Base-by-base conservation (phyloP, 495 filamentous ascomycete genomes). In the Penicillium flavigenum region DNA sequence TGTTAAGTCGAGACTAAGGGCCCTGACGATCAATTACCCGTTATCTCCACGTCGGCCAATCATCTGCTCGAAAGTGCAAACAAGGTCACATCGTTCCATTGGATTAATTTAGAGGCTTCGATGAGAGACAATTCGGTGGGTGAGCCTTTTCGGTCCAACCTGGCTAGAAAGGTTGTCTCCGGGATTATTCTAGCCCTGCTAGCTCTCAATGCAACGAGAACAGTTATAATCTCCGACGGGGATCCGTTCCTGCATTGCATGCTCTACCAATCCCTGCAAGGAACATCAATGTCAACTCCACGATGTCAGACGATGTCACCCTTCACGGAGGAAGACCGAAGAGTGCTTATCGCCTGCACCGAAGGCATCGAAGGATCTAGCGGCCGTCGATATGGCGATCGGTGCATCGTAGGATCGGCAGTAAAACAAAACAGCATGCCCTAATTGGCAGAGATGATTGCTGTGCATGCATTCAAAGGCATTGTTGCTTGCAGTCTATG, bases 11-110 rank as follows among this genome's bases (percentile, higher is more conserved):
- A 49, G 5, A 43, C 32, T 5, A 10, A 27, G 24, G 39, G 51
- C 61, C 59, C 59, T 69, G 66, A 47, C 52, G 66, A 69, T 69
- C 66, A 50, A 50, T 61, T 41, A 8, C 51, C 64, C 51, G 56
- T 66, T 64, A 66, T 69, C 58, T 62, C 47, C 42, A 46, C 14
- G 34, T 22, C 38, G n/a, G 54, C 65, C 65, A 67, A 67, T 67
- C 58, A 58, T 8, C 26, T 6, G 9, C 16, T 17, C 12, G 12
- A 62, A 12, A 11, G 22, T 2, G 36, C 50, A 36, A 36, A 49
- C 52, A 53, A 22, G 56, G 63, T 65, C 63, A 63, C 63, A 65
- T 65, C 57, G 63, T 41, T 51, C 34, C 48, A 45, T 38, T 42
- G 3, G 6, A 22, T 26, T 36, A 47, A 17, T 27, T 34, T 47